Conservation (phyloP, 495 filamentous ascomycete genomes). For the Astrothelium macrocarpum region DNA sequence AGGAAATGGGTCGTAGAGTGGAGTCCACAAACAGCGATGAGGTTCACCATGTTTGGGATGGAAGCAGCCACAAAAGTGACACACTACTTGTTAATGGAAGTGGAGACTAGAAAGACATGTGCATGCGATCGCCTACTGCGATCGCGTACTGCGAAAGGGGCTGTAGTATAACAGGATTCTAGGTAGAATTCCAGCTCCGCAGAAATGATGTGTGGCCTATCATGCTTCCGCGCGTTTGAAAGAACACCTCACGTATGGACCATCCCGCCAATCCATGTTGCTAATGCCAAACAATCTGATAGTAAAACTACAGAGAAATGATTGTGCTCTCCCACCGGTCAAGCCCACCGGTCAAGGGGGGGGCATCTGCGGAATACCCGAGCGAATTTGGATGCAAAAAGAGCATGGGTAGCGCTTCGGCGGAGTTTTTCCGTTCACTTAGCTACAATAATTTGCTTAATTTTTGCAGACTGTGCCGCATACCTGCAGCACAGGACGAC, state of each 20-base stretch:
- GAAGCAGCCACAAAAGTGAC: not conserved
- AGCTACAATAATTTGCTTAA: not conserved
- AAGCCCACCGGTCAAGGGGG: no score
- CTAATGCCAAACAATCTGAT: not conserved
- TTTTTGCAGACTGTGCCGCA: not conserved
- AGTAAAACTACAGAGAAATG: not conserved
- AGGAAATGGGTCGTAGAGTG: not conserved
- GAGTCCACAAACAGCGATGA: not conserved
- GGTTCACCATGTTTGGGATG: not conserved
- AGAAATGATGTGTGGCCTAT: not conserved
- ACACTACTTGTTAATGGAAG: not conserved
- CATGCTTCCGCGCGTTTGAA: not conserved
- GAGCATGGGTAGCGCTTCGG: not conserved
- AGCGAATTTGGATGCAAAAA: not conserved
- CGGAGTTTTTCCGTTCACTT: not conserved
- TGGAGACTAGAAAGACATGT: not conserved
- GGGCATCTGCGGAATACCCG: not conserved
- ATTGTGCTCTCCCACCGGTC: not conserved
- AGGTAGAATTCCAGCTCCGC: not conserved
- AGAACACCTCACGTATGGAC: not conserved
- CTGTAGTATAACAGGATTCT: not conserved
- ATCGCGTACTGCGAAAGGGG: not conserved
- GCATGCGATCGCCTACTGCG: not conserved
- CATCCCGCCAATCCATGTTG: not conserved
- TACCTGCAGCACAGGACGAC: not conserved